Base-by-base conservation (phyloP, 352 stramenopile genomes). In the Thalassiosira sp. region DNA sequence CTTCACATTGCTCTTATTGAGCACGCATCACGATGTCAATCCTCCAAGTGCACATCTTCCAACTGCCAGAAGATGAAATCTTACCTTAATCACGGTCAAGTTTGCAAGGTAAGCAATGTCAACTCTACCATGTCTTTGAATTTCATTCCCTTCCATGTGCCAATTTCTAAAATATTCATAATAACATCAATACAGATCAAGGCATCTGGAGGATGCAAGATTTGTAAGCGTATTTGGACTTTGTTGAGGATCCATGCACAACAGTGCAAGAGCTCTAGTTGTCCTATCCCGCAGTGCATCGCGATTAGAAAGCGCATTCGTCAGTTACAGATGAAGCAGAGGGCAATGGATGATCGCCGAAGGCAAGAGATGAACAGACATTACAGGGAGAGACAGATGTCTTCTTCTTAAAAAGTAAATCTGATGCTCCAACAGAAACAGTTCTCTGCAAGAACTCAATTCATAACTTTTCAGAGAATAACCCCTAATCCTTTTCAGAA, bases 41-140 rank as follows among this genome's bases (percentile, higher is more conserved):
- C 96, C 45, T 79, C 90, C 46, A 93, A 90, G 25, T 99, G 97
- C 79, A 91, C 91, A 15, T 98, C 95, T 18, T 92, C 88, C 0
- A 99, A 99, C 84, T 99, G 97, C 85, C 86, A 93, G 28, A 98
- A 98, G 90, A 99, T 99, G 97, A 99, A 99, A 63, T 78, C 77
- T 8, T 92, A 90, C 75, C 54, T 93, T 3, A 79, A 88, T 37
- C 88, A 93, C 61, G 77, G 79, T 13, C 25, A 69, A 28, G 71
- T 54, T 40, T 93, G 88, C 73, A 83, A 88, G 33, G 67, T 89
- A 49, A 74, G 58, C 43, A n/a, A 3, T 16, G 11, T 56, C n/a
- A 28, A 49, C 16, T 5, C 16, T 49, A 18, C 3, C n/a, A 31
- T 20, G 33, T 48, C 37, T 24, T 35, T 49, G n/a, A n/a, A n/a